These are phyloP conservation scores for Cylindrodendrum hubeiense DNA, from an alignment of 2,329 filamentous ascomycete genomes.

Conservation along the genomic window DNA sequence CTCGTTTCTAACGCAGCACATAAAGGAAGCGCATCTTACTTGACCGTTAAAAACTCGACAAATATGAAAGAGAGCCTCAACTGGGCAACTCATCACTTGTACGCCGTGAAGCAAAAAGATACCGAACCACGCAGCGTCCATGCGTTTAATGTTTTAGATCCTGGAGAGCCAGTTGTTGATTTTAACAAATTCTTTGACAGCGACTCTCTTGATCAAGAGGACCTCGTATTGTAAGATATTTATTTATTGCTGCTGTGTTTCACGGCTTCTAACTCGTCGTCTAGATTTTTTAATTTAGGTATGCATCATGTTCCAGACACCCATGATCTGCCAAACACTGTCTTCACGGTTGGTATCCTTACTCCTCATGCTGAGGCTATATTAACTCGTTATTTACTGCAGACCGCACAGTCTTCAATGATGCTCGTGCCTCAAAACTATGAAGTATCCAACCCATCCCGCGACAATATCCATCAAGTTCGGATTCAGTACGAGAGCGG, in stretches of 20 bases:
- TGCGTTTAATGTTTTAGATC: slow-evolving; percentile 59
- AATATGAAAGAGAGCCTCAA: slow-evolving; percentile 64
- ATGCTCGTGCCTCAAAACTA: too few relatives aligned
- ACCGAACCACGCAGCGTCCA: slow-evolving; percentile 62
- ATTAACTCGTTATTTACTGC: too few relatives aligned
- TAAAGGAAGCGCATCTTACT: slow-evolving; percentile 45
- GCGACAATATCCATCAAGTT: too few relatives aligned
- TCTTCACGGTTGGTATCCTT: not conserved
- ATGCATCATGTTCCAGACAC: slow-evolving; percentile 36
- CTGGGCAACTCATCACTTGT: slow-evolving; percentile 65
- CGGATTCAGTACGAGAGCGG: too few relatives aligned
- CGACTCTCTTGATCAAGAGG: slow-evolving; percentile 29
- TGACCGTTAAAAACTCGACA: slow-evolving; percentile 63
- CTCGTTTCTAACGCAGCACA: slow-evolving; percentile 12
- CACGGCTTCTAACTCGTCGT: too few relatives aligned
- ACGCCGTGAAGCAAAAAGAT: slow-evolving; percentile 64
- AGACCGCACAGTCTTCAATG: too few relatives aligned
- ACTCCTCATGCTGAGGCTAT: too few relatives aligned
- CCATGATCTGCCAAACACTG: slow-evolving; percentile 30
- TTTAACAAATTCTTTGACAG: slow-evolving; percentile 30
- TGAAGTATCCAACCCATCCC: too few relatives aligned
- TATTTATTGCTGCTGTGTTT: not conserved
- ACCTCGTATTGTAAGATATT: slow-evolving; percentile 27
- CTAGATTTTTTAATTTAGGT: slow-evolving; percentile 31
- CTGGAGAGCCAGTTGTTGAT: slow-evolving; percentile 53